phyloP scores from a whole-genome alignment of 441 rosid genomes.

The Geranium incanum region DNA sequence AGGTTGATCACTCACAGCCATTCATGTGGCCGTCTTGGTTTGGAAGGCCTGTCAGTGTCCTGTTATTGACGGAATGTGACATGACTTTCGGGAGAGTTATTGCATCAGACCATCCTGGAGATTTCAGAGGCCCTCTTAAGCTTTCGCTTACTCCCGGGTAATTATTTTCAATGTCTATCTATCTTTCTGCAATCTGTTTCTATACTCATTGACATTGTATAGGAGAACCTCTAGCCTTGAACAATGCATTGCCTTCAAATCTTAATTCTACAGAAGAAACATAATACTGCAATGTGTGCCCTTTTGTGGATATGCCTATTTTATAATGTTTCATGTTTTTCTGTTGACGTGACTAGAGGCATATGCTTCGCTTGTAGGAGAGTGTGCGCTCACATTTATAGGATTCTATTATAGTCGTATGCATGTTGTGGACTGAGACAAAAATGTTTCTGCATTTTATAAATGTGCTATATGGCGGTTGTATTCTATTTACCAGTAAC shows the following conservation, averaged over 20 bases:
- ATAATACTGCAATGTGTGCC: background rate
- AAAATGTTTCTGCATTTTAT: no score
- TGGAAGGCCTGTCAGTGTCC: slow-evolving; percentile 56
- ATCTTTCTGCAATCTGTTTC: background rate
- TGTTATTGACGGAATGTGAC: slow-evolving; percentile 78
- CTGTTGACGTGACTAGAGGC: no score
- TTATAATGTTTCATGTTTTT: no score
- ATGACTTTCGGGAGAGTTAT: slow-evolving; percentile 68
- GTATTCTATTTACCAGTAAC: no score
- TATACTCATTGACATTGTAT: no score
- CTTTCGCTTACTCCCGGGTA: slow-evolving; percentile 83
- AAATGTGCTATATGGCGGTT: no score
- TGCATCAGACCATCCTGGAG: slow-evolving; percentile 55
- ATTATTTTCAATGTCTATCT: slow-evolving; percentile 11
- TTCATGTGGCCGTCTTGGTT: slow-evolving; percentile 63
- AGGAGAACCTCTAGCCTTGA: background rate
- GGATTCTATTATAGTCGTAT: no score
- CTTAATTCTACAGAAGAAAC: background rate
- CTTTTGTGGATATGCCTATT: no score
- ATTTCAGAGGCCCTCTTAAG: slow-evolving; percentile 70
- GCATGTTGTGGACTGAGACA: no score
- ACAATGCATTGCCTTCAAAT: background rate
- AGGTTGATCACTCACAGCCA: slow-evolving; percentile 96
- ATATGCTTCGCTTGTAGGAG: no score
- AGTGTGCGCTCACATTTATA: no score